Conservation (phyloP, 2,329 filamentous ascomycete genomes). For the Penicillium aurantiogriseum region DNA sequence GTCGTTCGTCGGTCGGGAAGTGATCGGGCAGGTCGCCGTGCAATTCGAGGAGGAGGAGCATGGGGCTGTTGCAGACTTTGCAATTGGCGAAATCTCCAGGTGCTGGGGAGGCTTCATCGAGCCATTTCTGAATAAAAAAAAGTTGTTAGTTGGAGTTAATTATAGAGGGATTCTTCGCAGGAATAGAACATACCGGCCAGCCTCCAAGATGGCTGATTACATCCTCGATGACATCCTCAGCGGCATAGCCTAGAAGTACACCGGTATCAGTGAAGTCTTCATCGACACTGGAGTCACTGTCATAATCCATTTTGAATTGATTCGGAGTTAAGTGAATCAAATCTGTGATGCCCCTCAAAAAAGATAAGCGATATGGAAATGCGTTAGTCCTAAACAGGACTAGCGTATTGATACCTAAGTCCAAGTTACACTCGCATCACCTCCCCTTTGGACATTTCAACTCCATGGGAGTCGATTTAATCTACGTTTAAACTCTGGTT, state of each 20-base stretch:
- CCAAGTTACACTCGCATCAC: not conserved
- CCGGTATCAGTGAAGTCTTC: slow-evolving; percentile 64
- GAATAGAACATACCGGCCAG: slow-evolving; percentile 64
- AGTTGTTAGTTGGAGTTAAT: slow-evolving; percentile 15
- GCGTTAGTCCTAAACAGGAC: not conserved
- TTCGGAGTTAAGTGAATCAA: slow-evolving; percentile 4
- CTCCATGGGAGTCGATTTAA: not conserved
- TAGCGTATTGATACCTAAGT: not conserved
- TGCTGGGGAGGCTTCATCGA: slow-evolving; percentile 68
- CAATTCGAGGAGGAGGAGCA: slow-evolving; percentile 84
- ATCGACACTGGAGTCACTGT: slow-evolving; percentile 74
- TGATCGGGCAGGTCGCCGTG: slow-evolving; percentile 84
- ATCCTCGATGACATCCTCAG: slow-evolving; percentile 75
- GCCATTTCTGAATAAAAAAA: slow-evolving; percentile 67
- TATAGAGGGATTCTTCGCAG: not conserved
- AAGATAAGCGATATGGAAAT: slow-evolving; percentile 27
- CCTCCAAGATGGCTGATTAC: slow-evolving; percentile 86
- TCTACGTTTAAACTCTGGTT: not conserved
- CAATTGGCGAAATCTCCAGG: slow-evolving; percentile 78
- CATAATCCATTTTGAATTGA: slow-evolving; percentile 66
- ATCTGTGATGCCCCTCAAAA: slow-evolving; percentile 21
- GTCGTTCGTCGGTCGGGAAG: slow-evolving; percentile 82
- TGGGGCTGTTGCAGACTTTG: slow-evolving; percentile 78
- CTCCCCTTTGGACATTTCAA: not conserved
- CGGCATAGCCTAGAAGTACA: slow-evolving; percentile 86